Conservation (phyloP, 805 yeast genomes). For the Ogataea chonburiensis region DNA sequence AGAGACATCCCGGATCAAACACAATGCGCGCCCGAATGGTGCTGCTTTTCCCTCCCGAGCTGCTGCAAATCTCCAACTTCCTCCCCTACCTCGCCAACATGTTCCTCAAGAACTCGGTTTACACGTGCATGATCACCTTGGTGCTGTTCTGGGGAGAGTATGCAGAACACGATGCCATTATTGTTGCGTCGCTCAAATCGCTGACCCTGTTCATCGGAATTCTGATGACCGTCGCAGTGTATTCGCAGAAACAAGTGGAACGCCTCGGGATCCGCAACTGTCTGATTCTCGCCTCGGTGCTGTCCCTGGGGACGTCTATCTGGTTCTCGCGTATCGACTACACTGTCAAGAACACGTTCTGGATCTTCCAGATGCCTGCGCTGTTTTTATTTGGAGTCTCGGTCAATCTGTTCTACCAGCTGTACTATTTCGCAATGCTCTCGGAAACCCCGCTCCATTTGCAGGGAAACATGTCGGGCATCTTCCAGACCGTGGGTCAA, state of each 20-base stretch:
- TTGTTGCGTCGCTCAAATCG: slow-evolving; percentile 38
- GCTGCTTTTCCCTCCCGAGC: slow-evolving; percentile 24
- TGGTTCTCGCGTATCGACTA: slow-evolving; percentile 23
- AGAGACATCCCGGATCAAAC: not conserved
- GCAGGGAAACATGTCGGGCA: slow-evolving; percentile 9
- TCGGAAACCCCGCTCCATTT: slow-evolving; percentile 7
- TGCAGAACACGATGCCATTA: slow-evolving; percentile 30
- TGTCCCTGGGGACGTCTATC: slow-evolving; percentile 17
- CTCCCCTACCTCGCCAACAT: slow-evolving; percentile 13
- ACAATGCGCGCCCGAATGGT: slow-evolving; percentile 21
- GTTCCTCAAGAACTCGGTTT: slow-evolving; percentile 11
- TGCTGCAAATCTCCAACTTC: slow-evolving; percentile 23
- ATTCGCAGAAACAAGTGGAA: slow-evolving; percentile 7
- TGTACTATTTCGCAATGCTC: slow-evolving; percentile 3
- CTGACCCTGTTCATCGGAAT: slow-evolving; percentile 37
- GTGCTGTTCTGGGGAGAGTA: slow-evolving; percentile 28
- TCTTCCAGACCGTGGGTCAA: slow-evolving; percentile 10
- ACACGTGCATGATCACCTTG: slow-evolving; percentile 5
- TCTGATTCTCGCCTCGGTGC: slow-evolving; percentile 13
- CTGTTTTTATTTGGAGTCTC: slow-evolving; percentile 1
- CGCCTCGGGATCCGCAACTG: slow-evolving; percentile 24
- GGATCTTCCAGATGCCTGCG: slow-evolving; percentile 7
- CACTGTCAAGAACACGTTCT: slow-evolving; percentile 1
- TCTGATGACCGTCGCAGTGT: slow-evolving; percentile 28
- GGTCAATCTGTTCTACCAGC: slow-evolving; percentile 5